phyloP scores from a whole-genome alignment of 257 asterid species.

The Plantago ovata region DNA sequence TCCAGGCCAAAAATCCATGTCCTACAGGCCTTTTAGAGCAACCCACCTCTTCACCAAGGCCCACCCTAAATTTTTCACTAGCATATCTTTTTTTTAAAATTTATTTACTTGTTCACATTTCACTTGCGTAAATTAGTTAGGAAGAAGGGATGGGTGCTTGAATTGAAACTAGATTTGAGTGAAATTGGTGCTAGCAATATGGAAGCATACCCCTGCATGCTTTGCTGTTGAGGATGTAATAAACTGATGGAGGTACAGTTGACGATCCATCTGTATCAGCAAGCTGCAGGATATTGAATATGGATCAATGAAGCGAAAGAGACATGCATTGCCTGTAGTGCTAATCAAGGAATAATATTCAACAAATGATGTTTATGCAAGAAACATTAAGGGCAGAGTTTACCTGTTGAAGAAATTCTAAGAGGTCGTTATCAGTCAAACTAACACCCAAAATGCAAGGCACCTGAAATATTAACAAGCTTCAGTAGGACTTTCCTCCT shows the following conservation, averaged over 20 bases:
- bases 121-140: too few relatives aligned
- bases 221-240: constrained; percentile 77
- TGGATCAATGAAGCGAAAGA: constrained; percentile 4
- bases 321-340: constrained; percentile 13
- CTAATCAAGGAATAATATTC: constrained; percentile 11
- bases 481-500: constrained; percentile 10
- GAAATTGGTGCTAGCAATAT: too few relatives aligned
- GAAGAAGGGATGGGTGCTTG: too few relatives aligned
- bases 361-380: background rate
- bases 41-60: too few relatives aligned
- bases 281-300: constrained; percentile 45
- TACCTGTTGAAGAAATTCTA: constrained; percentile 94
- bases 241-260: constrained; percentile 80
- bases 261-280: constrained; percentile 95
- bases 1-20: too few relatives aligned
- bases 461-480: constrained; percentile 47
- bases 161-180: too few relatives aligned
- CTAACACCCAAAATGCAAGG: constrained; percentile 82
- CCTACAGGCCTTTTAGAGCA: too few relatives aligned
- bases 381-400: constrained; percentile 1
- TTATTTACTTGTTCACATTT: too few relatives aligned
- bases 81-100: too few relatives aligned
- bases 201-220: constrained; percentile 80
- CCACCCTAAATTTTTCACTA: too few relatives aligned
- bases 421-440: constrained; percentile 72